Evolutionary conservation across 2,329 filamentous ascomycete genomes (phyloP).

Genomic region (Rhinocladiella mackenziei): DNA sequence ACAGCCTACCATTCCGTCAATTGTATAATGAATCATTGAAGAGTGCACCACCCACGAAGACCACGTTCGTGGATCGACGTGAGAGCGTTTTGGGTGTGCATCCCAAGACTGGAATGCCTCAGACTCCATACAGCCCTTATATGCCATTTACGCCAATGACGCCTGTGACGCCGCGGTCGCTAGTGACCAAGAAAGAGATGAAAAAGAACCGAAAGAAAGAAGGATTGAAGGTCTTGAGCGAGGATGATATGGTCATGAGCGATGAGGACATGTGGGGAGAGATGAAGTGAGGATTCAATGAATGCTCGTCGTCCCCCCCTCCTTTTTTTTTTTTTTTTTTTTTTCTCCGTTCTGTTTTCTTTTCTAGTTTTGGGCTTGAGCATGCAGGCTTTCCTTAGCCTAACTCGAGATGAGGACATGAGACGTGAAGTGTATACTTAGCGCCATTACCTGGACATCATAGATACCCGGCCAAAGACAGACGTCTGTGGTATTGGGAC

Average conservation of each 20-base stretch:
- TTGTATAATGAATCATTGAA: conserved; percentile 38
- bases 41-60: conserved; percentile 47
- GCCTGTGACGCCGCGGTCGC: conserved; percentile 40
- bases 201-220: conserved; percentile 41
- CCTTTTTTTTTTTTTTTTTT: neutral
- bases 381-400: neutral
- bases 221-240: conserved; percentile 42
- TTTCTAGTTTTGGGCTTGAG: neutral
- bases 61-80: conserved; percentile 46
- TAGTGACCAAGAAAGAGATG: conserved; percentile 44
- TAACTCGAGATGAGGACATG: neutral
- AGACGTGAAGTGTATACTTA: conserved; percentile 3
- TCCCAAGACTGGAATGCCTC: conserved; percentile 45
- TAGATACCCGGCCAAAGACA: conserved; percentile 6
- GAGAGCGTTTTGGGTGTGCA: conserved; percentile 34
- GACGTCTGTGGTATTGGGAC: too few relatives aligned
- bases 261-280: conserved; percentile 47
- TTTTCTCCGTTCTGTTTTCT: neutral
- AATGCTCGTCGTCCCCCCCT: too few relatives aligned
- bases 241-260: conserved; percentile 46
- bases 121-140: conserved; percentile 49
- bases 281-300: conserved; percentile 9
- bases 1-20: conserved; percentile 43
- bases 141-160: conserved; percentile 51
- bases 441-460: neutral